Conservation (phyloP, 202 grass and related monocot species). For the Bolboschoenoplectus hybrid region DNA sequence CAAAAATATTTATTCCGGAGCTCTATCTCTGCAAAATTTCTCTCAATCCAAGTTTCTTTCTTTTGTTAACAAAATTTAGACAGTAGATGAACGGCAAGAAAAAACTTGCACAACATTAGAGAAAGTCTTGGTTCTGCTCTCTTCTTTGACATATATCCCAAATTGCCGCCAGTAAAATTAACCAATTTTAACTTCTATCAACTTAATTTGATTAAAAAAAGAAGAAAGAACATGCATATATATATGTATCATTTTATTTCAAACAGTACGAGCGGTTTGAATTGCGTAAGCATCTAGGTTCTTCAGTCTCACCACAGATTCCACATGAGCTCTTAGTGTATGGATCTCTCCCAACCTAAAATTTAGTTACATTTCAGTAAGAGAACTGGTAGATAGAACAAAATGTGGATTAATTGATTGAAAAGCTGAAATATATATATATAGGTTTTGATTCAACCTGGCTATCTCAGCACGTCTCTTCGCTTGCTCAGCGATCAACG, state of each 20-base stretch:
- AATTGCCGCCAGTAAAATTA: not conserved
- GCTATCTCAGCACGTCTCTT: slow-evolving; percentile 71
- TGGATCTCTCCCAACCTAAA: slow-evolving; percentile 62
- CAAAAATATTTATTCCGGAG: not conserved
- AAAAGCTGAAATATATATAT: not conserved
- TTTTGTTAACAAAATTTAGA: slow-evolving; percentile 6
- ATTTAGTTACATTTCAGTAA: not conserved
- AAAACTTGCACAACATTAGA: not conserved
- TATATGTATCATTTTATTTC: slow-evolving; percentile 32
- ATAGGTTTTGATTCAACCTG: slow-evolving; percentile 48
- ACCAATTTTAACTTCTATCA: slow-evolving; percentile 27
- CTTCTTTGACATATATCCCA: not conserved
- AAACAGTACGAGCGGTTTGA: slow-evolving; percentile 54
- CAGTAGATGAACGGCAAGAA: not conserved
- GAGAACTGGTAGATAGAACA: not conserved
- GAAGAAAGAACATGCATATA: not conserved
- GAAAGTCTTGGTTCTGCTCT: not conserved
- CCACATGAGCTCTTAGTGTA: slow-evolving; percentile 51
- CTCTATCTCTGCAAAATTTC: slow-evolving; percentile 11
- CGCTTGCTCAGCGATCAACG: slow-evolving; percentile 54
- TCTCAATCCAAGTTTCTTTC: not conserved
- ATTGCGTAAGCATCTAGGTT: slow-evolving; percentile 41
- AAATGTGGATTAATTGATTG: slow-evolving; percentile 5
- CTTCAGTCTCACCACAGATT: slow-evolving; percentile 68
- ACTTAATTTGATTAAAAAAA: not conserved